These are phyloP conservation scores for Lactarius indigo DNA, from an alignment of 768 basidiomycete species.

Conservation along the genomic window DNA sequence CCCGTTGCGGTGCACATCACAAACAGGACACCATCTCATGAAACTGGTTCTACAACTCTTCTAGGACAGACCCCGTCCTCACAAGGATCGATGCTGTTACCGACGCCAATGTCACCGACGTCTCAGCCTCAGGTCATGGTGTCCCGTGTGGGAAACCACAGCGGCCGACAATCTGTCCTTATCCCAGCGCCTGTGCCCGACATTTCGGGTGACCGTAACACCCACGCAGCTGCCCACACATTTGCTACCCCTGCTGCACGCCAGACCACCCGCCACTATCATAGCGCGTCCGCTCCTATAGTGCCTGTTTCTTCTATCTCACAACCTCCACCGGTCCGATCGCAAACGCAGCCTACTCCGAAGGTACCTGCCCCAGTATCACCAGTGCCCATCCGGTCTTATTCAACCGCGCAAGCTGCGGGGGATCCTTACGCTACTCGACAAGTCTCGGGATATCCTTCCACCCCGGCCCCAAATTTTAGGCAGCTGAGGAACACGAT, in stretches of 20 bases:
- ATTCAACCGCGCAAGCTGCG: conserved; percentile 12
- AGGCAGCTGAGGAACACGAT: conserved; percentile 16
- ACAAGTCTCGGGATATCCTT: conserved; percentile 17
- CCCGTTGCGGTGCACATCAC: conserved; percentile 15
- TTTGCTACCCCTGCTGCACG: conserved; percentile 1
- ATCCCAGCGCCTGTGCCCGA: neutral
- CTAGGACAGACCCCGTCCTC: conserved; percentile 26
- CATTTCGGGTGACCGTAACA: conserved; percentile 5
- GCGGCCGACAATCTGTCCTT: conserved; percentile 10
- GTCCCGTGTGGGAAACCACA: neutral
- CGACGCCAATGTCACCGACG: conserved; percentile 12
- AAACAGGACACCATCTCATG: conserved; percentile 24
- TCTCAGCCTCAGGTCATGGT: conserved; percentile 15
- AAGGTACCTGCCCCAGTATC: conserved; percentile 9
- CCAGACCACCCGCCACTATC: conserved; percentile 24
- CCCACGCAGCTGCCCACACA: neutral
- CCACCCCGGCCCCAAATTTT: conserved; percentile 7
- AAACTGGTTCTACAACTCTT: conserved; percentile 27
- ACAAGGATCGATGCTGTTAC: conserved; percentile 20
- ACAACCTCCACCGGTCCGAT: conserved; percentile 11
- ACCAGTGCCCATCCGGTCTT: conserved; percentile 21
- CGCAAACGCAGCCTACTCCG: conserved; percentile 20
- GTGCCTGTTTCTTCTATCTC: conserved; percentile 12
- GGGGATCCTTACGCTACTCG: conserved; percentile 11
- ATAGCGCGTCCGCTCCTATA: conserved; percentile 17